Evolutionary conservation across 768 basidiomycete species (phyloP).

Genomic region (Pseudohyphozyma bogoriensis): DNA sequence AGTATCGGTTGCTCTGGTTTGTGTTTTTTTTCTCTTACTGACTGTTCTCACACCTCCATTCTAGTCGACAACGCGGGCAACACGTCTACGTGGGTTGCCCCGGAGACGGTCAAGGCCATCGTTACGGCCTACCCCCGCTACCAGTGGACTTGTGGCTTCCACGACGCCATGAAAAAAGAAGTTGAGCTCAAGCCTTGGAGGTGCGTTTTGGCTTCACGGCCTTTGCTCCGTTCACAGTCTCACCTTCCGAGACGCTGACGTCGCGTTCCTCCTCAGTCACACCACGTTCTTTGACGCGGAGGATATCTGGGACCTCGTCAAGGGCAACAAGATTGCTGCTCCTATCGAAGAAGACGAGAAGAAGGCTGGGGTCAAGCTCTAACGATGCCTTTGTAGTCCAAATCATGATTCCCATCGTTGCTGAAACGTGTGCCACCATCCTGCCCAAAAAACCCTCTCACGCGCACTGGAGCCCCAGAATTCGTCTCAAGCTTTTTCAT

Average conservation of each 20-base stretch:
- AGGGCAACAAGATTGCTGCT: background rate
- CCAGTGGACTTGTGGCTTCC: slow-evolving; percentile 2
- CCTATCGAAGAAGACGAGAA: background rate
- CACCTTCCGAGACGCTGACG: no score
- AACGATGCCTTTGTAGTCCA: no score
- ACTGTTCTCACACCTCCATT: no score
- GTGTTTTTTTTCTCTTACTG: background rate
- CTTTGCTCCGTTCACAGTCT: no score
- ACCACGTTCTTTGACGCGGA: background rate
- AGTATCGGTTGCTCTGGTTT: background rate
- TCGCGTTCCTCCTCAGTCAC: background rate
- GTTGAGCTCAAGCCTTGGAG: slow-evolving; percentile 8
- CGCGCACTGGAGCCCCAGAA: no score
- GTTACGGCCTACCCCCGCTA: background rate
- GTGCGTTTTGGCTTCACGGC: background rate
- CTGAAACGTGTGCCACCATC: no score
- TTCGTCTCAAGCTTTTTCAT: no score
- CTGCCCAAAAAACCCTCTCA: no score
- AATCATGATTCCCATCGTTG: no score
- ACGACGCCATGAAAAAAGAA: slow-evolving; percentile 8
- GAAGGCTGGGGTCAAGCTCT: no score
- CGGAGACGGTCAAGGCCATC: background rate
- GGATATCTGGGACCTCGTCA: background rate
- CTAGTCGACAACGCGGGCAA: slow-evolving; percentile 6
- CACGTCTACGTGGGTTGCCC: background rate